Conservation (phyloP, 2,329 filamentous ascomycete species). For the Ophioceras dolichostomum region DNA sequence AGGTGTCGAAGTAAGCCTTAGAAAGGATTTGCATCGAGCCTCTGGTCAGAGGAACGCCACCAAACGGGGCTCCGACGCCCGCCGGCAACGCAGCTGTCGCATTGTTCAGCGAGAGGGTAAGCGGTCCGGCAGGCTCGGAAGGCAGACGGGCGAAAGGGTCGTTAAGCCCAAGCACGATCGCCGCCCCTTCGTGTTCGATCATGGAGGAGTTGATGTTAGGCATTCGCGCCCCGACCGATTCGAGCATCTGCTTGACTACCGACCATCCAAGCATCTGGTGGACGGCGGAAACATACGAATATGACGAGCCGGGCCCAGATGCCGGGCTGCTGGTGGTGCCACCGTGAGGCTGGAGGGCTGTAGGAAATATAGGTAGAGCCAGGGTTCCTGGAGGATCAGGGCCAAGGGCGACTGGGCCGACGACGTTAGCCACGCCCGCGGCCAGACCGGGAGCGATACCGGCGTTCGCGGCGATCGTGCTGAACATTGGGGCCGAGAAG, state of each 20-base stretch:
- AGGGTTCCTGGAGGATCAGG: constrained; percentile 11
- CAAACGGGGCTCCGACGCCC: constrained; percentile 1
- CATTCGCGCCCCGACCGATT: constrained; percentile 17
- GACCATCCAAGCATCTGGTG: constrained; percentile 42
- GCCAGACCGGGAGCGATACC: too few relatives aligned
- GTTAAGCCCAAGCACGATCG: constrained; percentile 19
- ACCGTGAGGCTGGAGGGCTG: constrained; percentile 9
- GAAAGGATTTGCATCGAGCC: constrained; percentile 36
- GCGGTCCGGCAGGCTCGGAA: constrained; percentile 5
- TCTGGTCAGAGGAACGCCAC: constrained; percentile 23
- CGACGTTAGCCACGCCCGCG: too few relatives aligned
- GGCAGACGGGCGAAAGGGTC: constrained; percentile 9
- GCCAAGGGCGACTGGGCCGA: too few relatives aligned
- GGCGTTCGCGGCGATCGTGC: neutral
- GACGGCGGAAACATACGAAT: constrained; percentile 24
- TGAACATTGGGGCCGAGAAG: neutral
- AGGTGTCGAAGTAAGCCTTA: constrained; percentile 45
- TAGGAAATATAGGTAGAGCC: constrained; percentile 11
- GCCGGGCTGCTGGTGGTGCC: constrained; percentile 6
- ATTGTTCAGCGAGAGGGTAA: constrained; percentile 1
- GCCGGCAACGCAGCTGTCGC: too few relatives aligned
- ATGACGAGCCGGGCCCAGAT: constrained; percentile 9
- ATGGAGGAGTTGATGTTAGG: constrained; percentile 17
- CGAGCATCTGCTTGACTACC: constrained; percentile 25
- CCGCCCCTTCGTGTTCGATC: constrained; percentile 22